Conservation (phyloP, 345 rosid species). For the Corchorus capsularis region DNA sequence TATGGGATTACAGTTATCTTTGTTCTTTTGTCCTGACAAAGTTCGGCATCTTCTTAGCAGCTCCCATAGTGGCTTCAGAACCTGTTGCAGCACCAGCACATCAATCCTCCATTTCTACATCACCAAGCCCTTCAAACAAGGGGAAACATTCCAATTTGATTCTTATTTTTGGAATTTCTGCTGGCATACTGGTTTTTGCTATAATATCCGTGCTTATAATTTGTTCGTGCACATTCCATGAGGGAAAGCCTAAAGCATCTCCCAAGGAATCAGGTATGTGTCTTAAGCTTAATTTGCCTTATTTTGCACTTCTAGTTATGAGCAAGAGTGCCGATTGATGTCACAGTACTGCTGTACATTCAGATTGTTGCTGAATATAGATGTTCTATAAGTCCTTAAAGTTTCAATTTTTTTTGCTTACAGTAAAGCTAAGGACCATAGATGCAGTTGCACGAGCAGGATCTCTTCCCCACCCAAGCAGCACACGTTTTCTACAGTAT, state of each 20-base stretch:
- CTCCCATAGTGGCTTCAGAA: slow-evolving; percentile 60
- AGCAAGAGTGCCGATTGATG: not conserved
- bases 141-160: slow-evolving; percentile 59
- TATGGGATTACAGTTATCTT: not conserved
- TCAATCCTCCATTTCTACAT: slow-evolving; percentile 45
- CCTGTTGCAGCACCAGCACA: slow-evolving; percentile 55
- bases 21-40: slow-evolving; percentile 6
- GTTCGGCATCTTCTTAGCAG: slow-evolving; percentile 46
- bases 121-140: slow-evolving; percentile 44
- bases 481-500: slow-evolving; percentile 83
- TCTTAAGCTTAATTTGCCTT: slow-evolving; percentile 23
- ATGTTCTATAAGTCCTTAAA: not conserved
- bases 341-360: slow-evolving; percentile 3
- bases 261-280: slow-evolving; percentile 58
- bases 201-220: slow-evolving; percentile 57
- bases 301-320: not conserved
- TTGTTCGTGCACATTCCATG: slow-evolving; percentile 57
- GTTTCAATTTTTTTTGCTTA: not conserved
- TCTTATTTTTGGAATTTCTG: slow-evolving; percentile 67
- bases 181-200: slow-evolving; percentile 59
- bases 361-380: slow-evolving; percentile 7
- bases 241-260: slow-evolving; percentile 55
- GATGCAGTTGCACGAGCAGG: slow-evolving; percentile 55
- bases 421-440: slow-evolving; percentile 64
- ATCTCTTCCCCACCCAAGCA: slow-evolving; percentile 81